Evolutionary conservation across 2,329 filamentous ascomycete genomes (phyloP).

Genomic region (Aspergillus fumigatus): DNA sequence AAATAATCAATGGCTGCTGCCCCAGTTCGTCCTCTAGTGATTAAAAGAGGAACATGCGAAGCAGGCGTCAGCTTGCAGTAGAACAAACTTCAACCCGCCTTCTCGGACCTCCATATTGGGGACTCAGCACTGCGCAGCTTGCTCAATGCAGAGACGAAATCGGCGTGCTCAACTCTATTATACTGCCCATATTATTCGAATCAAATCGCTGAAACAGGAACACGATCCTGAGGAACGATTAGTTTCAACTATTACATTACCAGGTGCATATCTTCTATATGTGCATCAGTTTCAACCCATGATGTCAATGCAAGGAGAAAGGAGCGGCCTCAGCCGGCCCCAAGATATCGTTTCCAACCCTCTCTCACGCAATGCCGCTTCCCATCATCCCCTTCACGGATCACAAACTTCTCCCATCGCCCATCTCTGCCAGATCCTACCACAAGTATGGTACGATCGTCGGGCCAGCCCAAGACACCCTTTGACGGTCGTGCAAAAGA

Average conservation of each 20-base stretch:
- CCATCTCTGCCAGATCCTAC: slow-evolving; percentile 75
- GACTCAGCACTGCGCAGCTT: neutral
- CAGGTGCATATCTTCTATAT: neutral
- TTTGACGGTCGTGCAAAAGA: slow-evolving; percentile 63
- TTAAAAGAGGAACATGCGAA: too few species aligned
- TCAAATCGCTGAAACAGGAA: neutral
- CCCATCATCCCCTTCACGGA: slow-evolving; percentile 65
- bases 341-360: slow-evolving; percentile 78
- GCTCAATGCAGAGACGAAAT: neutral
- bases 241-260: neutral
- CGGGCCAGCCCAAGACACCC: slow-evolving; percentile 79
- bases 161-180: neutral
- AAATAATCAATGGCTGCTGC: slow-evolving; percentile 8
- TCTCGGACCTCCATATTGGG: neutral
- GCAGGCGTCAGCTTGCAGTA: neutral
- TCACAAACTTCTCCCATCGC: slow-evolving; percentile 80
- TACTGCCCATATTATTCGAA: neutral
- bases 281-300: neutral
- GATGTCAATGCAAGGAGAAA: neutral
- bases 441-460: slow-evolving; percentile 68
- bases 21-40: neutral
- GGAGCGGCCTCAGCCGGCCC: slow-evolving; percentile 27
- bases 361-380: slow-evolving; percentile 63
- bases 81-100: neutral
- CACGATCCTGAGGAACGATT: neutral